Evolutionary conservation across 768 basidiomycete genomes (phyloP).

Genomic region (Crassisporium funariophilum): DNA sequence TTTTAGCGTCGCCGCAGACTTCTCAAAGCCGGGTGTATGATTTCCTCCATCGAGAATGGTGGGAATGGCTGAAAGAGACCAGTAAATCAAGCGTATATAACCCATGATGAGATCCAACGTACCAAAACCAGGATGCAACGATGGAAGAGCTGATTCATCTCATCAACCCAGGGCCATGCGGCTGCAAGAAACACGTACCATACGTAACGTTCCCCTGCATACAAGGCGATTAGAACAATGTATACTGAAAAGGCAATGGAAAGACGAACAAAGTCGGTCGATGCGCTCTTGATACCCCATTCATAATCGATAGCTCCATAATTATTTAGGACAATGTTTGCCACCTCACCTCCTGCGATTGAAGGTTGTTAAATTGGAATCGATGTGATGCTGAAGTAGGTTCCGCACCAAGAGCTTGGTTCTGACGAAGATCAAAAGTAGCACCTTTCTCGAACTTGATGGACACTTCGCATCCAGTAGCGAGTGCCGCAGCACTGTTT

Average conservation of each 20-base stretch:
- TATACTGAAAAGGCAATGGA: not conserved
- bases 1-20: constrained; percentile 56
- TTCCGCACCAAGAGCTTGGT: constrained; percentile 55
- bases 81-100: not conserved
- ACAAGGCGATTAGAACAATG: not conserved
- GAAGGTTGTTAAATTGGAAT: not conserved
- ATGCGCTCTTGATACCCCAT: constrained; percentile 70
- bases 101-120: not conserved
- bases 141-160: constrained; percentile 51
- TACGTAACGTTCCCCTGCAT: constrained; percentile 74
- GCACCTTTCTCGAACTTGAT: constrained; percentile 34
- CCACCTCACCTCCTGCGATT: constrained; percentile 61
- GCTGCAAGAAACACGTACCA: constrained; percentile 40
- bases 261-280: constrained; percentile 76
- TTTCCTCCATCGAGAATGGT: constrained; percentile 73
- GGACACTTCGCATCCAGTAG: constrained; percentile 62
- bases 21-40: constrained; percentile 71
- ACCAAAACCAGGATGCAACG: constrained; percentile 75
- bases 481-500: constrained; percentile 62
- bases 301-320: constrained; percentile 66
- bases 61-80: constrained; percentile 61
- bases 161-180: not conserved
- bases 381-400: not conserved
- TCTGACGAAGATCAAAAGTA: constrained; percentile 66
- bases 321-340: constrained; percentile 57